Conservation (phyloP, 1,284 basidiomycete genomes). For the Porodaedalea pini region DNA sequence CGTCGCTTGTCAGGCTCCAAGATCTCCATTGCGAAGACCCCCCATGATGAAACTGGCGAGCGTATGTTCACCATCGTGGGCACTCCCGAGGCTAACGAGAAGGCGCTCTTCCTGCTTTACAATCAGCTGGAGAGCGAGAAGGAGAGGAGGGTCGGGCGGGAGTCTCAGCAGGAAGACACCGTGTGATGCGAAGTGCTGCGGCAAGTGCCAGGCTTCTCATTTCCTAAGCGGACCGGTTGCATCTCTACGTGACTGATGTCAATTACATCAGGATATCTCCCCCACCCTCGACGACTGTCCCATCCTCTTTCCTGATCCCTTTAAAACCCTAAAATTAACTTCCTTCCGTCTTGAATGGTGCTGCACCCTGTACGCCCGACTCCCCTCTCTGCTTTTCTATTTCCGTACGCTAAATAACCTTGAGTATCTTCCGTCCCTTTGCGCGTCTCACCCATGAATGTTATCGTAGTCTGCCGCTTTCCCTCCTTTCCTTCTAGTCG, state of each 20-base stretch:
- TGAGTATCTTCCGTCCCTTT: neutral
- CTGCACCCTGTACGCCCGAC: neutral
- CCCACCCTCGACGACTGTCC: neutral
- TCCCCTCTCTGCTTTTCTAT: conserved; percentile 12
- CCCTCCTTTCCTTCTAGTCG: conserved; percentile 5
- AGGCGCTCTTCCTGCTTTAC: conserved; percentile 95
- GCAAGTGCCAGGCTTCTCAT: neutral
- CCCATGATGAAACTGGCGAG: conserved; percentile 97
- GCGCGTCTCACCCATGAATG: conserved; percentile 1
- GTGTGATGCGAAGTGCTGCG: neutral
- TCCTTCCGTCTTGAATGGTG: conserved; percentile 9
- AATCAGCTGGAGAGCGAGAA: conserved; percentile 96
- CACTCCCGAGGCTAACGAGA: conserved; percentile 93
- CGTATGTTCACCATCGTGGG: conserved; percentile 99
- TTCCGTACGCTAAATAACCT: conserved; percentile 7
- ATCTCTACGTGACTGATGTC: no score
- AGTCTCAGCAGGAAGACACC: conserved; percentile 43
- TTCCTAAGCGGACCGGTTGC: neutral
- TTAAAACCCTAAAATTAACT: conserved; percentile 4
- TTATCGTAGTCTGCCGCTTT: conserved; percentile 18
- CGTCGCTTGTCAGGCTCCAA: conserved; percentile 93
- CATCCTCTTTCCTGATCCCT: neutral
- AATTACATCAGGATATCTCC: no score
- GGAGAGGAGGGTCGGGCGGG: conserved; percentile 81
- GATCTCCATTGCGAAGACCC: conserved; percentile 97